Percentiles rank a stretch among this genome's conserved stretches.
Evolutionary conservation across 176 grass and related monocot species (phyloP).

Genomic region (Tillandsia leiboldiana): DNA sequence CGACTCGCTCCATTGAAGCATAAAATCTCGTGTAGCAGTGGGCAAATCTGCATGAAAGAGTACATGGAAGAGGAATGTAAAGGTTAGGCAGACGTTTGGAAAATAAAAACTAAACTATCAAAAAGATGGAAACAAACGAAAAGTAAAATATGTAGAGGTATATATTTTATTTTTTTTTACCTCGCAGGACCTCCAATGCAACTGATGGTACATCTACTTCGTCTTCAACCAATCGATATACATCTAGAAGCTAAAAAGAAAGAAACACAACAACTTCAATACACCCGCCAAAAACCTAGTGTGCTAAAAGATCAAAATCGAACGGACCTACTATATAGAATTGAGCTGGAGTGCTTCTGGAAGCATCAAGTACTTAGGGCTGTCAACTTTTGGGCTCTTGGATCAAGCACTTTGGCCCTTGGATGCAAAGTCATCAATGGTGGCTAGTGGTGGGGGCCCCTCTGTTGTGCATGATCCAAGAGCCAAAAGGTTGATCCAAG

Average conservation of each 20-base stretch:
- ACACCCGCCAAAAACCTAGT: not conserved
- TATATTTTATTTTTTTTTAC: slow-evolving; percentile 17
- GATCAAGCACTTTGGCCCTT: no score
- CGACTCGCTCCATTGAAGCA: slow-evolving; percentile 86
- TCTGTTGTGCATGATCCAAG: no score
- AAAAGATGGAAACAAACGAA: slow-evolving; percentile 1
- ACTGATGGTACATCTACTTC: slow-evolving; percentile 81
- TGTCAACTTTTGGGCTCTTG: no score
- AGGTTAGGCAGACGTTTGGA: not conserved
- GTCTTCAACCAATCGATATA: slow-evolving; percentile 88
- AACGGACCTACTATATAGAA: no score
- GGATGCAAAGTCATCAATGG: no score
- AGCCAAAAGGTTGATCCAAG: no score
- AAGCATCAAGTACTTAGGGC: no score
- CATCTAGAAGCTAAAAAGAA: slow-evolving; percentile 63
- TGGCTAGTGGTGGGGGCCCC: no score
- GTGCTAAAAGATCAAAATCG: not conserved
- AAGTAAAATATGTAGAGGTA: not conserved
- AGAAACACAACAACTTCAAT: not conserved
- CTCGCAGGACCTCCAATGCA: slow-evolving; percentile 76
- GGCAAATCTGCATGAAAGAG: slow-evolving; percentile 63
- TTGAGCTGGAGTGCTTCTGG: no score
- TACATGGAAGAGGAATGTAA: not conserved
- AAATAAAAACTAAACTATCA: slow-evolving; percentile 4
- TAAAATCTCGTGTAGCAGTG: slow-evolving; percentile 59